Evolutionary conservation across 2,329 filamentous ascomycete genomes (phyloP).

Genomic region (Magnaporthiopsis incrustans): DNA sequence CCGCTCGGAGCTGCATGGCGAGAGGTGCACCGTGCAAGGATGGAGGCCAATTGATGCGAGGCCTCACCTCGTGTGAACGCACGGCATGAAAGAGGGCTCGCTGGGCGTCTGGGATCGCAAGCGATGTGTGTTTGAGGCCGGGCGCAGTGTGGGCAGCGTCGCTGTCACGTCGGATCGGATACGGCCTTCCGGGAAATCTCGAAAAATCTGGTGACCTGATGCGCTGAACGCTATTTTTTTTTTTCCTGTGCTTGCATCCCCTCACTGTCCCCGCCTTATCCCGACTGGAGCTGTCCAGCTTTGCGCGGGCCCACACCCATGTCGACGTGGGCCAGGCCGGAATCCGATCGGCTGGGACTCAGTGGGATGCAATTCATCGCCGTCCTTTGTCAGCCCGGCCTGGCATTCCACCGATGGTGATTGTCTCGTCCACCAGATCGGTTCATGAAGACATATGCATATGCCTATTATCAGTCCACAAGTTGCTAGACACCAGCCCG

Average conservation of each 20-base stretch:
- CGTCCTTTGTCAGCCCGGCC: neutral
- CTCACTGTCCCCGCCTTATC: too few species aligned
- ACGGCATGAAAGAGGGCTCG: neutral
- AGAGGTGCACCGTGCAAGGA: constrained; percentile 7
- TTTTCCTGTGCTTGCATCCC: neutral
- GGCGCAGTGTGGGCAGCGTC: neutral
- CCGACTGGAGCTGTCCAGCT: too few species aligned
- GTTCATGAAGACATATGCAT: neutral
- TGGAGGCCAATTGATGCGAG: constrained; percentile 22
- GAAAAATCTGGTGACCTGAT: neutral
- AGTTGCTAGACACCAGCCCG: neutral
- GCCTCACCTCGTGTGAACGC: neutral
- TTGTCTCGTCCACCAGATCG: neutral
- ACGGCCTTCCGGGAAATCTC: neutral
- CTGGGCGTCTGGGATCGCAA: neutral
- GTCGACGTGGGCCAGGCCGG: too few species aligned
- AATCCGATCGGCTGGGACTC: neutral
- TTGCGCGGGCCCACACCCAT: neutral
- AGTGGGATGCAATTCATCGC: neutral
- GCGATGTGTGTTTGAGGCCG: neutral
- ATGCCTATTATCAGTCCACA: neutral
- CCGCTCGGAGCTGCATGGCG: constrained; percentile 46
- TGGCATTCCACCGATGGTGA: neutral
- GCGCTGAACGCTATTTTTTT: neutral
- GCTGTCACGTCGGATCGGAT: neutral